Evolutionary conservation across 2,329 filamentous ascomycete genomes (phyloP).

Genomic region (Dothistroma septosporum): DNA sequence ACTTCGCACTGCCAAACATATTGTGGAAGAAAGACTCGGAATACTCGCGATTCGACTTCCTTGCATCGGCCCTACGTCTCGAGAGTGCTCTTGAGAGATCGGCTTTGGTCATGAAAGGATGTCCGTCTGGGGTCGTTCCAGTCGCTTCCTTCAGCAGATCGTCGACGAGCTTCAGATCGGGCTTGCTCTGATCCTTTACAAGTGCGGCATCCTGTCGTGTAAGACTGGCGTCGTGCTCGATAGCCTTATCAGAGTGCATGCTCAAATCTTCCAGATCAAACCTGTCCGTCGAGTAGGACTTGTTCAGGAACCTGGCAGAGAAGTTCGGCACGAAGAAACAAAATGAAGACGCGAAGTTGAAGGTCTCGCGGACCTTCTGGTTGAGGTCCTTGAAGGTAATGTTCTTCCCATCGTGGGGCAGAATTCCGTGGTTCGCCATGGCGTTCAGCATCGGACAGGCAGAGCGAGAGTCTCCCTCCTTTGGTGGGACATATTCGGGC

Average conservation of each 20-base stretch:
- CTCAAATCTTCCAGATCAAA: slow-evolving; percentile 29
- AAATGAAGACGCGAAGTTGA: slow-evolving; percentile 31
- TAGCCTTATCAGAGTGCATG: slow-evolving; percentile 26
- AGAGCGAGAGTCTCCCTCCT: slow-evolving; percentile 34
- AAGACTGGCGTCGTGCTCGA: slow-evolving; percentile 30
- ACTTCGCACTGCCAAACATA: slow-evolving; percentile 39
- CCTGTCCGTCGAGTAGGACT: slow-evolving; percentile 26
- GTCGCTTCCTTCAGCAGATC: slow-evolving; percentile 36
- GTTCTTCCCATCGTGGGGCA: slow-evolving; percentile 31
- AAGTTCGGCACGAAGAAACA: slow-evolving; percentile 31
- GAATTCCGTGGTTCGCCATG: slow-evolving; percentile 32
- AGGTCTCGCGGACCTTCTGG: slow-evolving; percentile 26
- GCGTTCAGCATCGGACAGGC: slow-evolving; percentile 31
- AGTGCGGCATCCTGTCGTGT: slow-evolving; percentile 36
- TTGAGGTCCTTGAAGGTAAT: slow-evolving; percentile 28
- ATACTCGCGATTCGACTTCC: slow-evolving; percentile 36
- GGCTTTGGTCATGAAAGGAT: slow-evolving; percentile 33
- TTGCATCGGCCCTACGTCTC: slow-evolving; percentile 36
- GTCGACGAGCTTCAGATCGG: slow-evolving; percentile 37
- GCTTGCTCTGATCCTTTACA: slow-evolving; percentile 37
- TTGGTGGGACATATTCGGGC: slow-evolving; percentile 38
- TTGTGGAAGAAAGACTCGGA: slow-evolving; percentile 35
- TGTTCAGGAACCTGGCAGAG: slow-evolving; percentile 27
- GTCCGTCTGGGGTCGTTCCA: slow-evolving; percentile 34
- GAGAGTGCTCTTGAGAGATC: slow-evolving; percentile 36